phyloP scores from a whole-genome alignment of 768 basidiomycete genomes.

The Termitomyces bulborhizus region DNA sequence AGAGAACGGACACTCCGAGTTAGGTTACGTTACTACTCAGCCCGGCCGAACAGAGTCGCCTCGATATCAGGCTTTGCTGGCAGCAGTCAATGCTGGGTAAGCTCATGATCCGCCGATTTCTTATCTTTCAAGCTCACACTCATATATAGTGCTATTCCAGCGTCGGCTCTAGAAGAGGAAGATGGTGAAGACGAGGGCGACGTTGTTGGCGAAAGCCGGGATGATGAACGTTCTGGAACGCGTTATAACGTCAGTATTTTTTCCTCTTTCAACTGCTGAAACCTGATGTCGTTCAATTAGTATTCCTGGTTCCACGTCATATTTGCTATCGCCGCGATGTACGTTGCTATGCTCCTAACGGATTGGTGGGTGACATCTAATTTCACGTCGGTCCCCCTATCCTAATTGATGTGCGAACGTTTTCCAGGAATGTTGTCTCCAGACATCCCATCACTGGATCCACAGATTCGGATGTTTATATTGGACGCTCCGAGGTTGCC shows the following conservation, averaged over 20 bases:
- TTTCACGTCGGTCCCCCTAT: neutral
- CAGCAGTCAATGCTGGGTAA: constrained; percentile 94
- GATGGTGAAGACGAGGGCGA: constrained; percentile 76
- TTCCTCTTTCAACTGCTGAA: neutral
- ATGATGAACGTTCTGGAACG: constrained; percentile 91
- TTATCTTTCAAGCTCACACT: neutral
- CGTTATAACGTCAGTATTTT: constrained; percentile 79
- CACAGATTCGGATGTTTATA: constrained; percentile 73
- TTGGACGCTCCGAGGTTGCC: constrained; percentile 90
- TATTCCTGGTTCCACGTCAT: constrained; percentile 99
- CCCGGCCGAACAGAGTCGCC: constrained; percentile 82
- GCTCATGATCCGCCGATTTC: constrained; percentile 12
- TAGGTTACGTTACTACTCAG: constrained; percentile 76
- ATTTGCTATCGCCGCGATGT: constrained; percentile 94
- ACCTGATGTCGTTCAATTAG: constrained; percentile 31
- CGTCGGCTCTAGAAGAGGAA: constrained; percentile 82
- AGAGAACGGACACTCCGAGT: constrained; percentile 54
- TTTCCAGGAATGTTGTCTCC: constrained; percentile 65
- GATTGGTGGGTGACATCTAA: constrained; percentile 70
- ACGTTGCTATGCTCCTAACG: constrained; percentile 93
- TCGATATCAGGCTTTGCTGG: constrained; percentile 87
- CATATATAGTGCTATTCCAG: constrained; percentile 75
- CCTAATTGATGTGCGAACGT: neutral
- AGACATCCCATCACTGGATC: constrained; percentile 41
- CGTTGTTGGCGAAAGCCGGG: constrained; percentile 64